Base-by-base conservation (phyloP, 345 rosid species). In the Bruguiera gymnorhiza region DNA sequence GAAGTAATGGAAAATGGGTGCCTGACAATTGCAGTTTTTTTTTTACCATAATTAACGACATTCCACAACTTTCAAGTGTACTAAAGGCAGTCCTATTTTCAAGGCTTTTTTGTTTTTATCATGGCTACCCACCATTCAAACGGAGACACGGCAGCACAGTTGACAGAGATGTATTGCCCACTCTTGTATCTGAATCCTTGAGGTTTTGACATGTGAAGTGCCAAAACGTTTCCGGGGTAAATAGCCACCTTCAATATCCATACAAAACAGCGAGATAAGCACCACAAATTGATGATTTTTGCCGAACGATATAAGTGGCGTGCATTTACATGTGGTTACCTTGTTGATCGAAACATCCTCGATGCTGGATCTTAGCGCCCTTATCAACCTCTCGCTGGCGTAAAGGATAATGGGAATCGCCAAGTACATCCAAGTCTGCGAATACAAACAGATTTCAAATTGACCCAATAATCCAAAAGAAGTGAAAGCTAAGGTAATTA, bases 1-100 rank as follows among this genome's bases (percentile, higher is more conserved):
- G 97, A 87, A 13, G 97, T 89, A 34, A 89, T 91, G 11, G 96
- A 89, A 75, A 91, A 91, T 71, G 97, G 97, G 60, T 91, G 97
- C 97, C 97, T 91, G 81, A 19, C 31, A 19, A 63, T 29, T 10
- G 31, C 31, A 43, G 13, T 27, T 27, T 43, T 43, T 43, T 43
- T 43, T 43, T 43, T 2, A 43, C 50, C 50, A 43, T 43, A 43
- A 13, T 43, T 43, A 43, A 43, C 4, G 19, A 34, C 9, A 43
- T 43, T 13, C 50, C 50, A 43, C 19, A 13, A 3, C 37, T 6
- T 34, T 34, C 9, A 34, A 34, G 37, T 34, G 2, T 34, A 34
- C 50, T 43, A 3, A 43, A 43, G 18, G 18, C 50, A 43, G 5
- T 2, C 19, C 50, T 43, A 43, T 13, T 43, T 11, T 11, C 18